These are phyloP conservation scores for Breynia disticha DNA, from an alignment of 441 rosid genomes.

Conservation along the genomic window DNA sequence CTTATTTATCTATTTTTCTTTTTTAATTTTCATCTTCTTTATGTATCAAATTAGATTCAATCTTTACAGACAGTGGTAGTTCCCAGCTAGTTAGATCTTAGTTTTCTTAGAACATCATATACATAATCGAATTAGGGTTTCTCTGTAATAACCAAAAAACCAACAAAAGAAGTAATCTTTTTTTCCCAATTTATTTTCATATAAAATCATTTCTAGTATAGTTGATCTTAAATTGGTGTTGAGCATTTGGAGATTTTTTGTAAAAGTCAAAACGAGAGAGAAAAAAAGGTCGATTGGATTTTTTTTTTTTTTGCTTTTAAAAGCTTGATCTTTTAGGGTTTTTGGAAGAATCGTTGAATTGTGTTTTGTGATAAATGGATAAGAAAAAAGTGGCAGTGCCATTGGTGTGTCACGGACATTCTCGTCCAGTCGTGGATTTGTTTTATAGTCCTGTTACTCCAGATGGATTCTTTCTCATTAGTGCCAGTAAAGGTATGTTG, in stretches of 20 bases:
- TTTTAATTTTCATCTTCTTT: constrained; percentile 4
- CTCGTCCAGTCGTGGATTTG: constrained; percentile 94
- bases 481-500: constrained; percentile 80
- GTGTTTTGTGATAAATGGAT: constrained; percentile 29
- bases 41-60: not conserved
- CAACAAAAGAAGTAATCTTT: not conserved
- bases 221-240: too few relatives aligned
- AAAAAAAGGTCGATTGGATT: not conserved
- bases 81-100: not conserved
- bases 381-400: constrained; percentile 66
- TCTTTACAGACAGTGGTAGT: not conserved
- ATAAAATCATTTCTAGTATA: not conserved
- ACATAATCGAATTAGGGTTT: not conserved
- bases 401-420: constrained; percentile 92
- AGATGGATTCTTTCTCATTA: constrained; percentile 89
- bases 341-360: not conserved
- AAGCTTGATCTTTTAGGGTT: constrained; percentile 15
- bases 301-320: not conserved
- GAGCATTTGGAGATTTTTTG: too few relatives aligned
- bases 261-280: too few relatives aligned
- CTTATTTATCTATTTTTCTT: constrained; percentile 1
- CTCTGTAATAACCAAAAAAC: not conserved
- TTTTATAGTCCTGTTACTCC: constrained; percentile 87
- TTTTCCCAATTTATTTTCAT: constrained; percentile 11
- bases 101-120: not conserved